These are phyloP conservation scores for Musa itinerans DNA, from an alignment of 176 grass and related monocot genomes.

Conservation along the genomic window DNA sequence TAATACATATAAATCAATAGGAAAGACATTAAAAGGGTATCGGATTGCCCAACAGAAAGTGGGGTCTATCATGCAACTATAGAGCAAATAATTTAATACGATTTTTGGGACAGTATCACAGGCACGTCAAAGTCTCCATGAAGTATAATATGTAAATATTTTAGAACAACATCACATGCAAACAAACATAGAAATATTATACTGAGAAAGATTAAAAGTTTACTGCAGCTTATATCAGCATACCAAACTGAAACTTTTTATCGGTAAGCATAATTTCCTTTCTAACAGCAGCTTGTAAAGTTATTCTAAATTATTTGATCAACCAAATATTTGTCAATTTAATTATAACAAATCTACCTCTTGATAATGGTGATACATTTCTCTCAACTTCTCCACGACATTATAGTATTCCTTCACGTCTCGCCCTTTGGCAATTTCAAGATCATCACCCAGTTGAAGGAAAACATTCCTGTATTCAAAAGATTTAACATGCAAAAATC, in stretches of 20 bases:
- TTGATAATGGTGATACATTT: constrained; percentile 52
- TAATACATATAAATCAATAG: background rate
- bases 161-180: no score
- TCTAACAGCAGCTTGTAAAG: background rate
- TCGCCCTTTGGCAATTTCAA: constrained; percentile 52
- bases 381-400: constrained; percentile 55
- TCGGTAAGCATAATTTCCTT: background rate
- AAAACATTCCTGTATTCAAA: constrained; percentile 43
- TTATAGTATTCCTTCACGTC: constrained; percentile 47
- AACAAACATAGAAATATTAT: background rate
- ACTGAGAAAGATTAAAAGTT: background rate
- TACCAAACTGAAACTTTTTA: background rate
- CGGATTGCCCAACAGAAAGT: background rate
- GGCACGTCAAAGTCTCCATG: background rate
- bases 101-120: no score
- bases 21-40: background rate
- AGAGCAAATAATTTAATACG: no score
- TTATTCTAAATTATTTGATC: background rate
- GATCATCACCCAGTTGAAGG: constrained; percentile 50
- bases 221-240: background rate
- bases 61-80: background rate
- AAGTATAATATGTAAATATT: background rate
- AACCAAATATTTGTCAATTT: background rate
- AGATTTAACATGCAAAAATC: background rate
- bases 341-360: constrained; percentile 45